Base-by-base conservation (phyloP, 495 filamentous ascomycete species). In the Aspergillus saccharolyticus region DNA sequence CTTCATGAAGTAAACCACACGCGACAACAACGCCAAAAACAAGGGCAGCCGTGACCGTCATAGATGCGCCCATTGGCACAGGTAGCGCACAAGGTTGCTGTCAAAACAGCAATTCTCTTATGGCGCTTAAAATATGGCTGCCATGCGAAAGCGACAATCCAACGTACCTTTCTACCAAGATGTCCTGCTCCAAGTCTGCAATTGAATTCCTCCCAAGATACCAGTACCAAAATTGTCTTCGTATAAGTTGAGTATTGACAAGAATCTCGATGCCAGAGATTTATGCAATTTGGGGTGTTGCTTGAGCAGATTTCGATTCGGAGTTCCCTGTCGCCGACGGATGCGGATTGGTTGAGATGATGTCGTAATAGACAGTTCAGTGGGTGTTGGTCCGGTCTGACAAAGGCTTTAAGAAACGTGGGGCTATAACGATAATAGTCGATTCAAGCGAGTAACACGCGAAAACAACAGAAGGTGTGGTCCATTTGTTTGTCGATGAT, bases 401-500 rank as follows among this genome's bases (percentile, higher is more conserved):
- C 21, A n/a, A 42, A 42, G 44, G 33, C 10, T 43, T 53, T 52
- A 57, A 56, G 58, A 49, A 56, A 55, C 44, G 53, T 45, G 44
- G 20, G 43, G 15, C 17, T 25, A 17, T 20, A 57, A 45, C 48
- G 52, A 58, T 61, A 25, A 24, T 19, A 21, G 28, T 52, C n/a
- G 18, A 21, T 14, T 44, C 49, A 53, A 30, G 30, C 22, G 45
- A 52, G 52, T 56, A 59, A 53, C 56, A 56, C 53, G 43, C 39
- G 55, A 33, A 28, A 20, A 7, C 8, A 28, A 20, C 22, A 14
- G 20, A 14, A 30, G 14, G 15, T 56, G 18, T 2, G n/a, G 42
- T 28, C 52, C 54, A 60, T 65, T 42, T 46, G 55, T 24, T 52
- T 53, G 52, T 49, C 17, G 52, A 39, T 19, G 42, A 42, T 58